A percentile compares a stretch with the other conserved stretches of the same genome.
Evolutionary conservation across 768 basidiomycete genomes (phyloP).

Genomic region (Roridomyces roridus): DNA sequence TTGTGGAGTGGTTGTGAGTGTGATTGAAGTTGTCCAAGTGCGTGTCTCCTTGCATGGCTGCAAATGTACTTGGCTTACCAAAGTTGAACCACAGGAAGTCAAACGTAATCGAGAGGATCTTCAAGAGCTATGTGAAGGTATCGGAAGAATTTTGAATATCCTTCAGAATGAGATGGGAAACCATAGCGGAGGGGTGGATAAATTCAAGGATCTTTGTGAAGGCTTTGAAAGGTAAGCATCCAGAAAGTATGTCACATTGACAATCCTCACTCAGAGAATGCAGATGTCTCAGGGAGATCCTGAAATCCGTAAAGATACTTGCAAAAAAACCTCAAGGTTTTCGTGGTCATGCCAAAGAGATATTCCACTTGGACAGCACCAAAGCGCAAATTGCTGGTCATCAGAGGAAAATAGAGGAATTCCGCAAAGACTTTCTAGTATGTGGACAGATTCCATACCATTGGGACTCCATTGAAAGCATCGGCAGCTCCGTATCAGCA

Average conservation of each 20-base stretch:
- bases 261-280: no score
- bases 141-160: no score
- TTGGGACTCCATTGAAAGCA: no score
- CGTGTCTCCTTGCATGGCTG: background rate
- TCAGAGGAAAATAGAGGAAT: background rate
- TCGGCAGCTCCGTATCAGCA: no score
- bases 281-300: background rate
- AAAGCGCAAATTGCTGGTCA: background rate
- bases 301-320: background rate
- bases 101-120: no score
- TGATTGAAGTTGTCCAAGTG: background rate
- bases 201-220: background rate
- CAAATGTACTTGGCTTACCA: background rate
- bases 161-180: no score
- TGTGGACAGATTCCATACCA: no score
- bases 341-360: background rate
- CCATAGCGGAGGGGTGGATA: no score
- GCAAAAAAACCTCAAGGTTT: background rate
- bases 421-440: background rate
- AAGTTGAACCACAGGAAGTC: no score
- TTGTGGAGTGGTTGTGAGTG: background rate
- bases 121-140: no score
- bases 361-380: background rate
- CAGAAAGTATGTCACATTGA: background rate
- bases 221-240: background rate